Base-by-base conservation (phyloP, 495 filamentous ascomycete genomes). In the Hyaloscypha finlandica region DNA sequence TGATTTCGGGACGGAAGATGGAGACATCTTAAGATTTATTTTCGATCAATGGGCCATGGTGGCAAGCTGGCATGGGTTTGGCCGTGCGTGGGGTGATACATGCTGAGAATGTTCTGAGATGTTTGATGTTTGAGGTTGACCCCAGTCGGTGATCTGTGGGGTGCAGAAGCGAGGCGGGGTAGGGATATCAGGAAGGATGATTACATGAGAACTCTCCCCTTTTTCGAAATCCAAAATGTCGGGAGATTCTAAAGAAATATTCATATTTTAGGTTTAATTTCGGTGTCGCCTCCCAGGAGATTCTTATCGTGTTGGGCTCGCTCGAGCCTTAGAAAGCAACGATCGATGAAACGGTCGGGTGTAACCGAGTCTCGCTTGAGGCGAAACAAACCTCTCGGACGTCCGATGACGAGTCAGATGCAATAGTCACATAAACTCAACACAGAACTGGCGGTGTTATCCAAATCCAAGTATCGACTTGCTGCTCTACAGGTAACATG, bases 11-110 rank as follows among this genome's bases (percentile, higher is more conserved):
- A 30, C 4, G 37, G 20, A 61, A 48, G 59, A 48, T 29, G 37
- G 37, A 25, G 1, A 1, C 33, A 42, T 61, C 59, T 42, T 42
- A 8, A 3, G 29, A 19, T 22, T 22, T 33, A 48, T 1, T 35
- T 61, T 61, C 20, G 12, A 30, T 37, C 12, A 9, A 19, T n/a
- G 30, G 31, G 11, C 19, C 31, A 30, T 30, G 35, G 42, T 12
- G 8, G n/a, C n/a, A 19, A 29, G 35, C 6, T 20, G 16, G 20
- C 19, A 25, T 25, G 25, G 25, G 25, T 4, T 48, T 25, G 20
- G 6, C 59, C 37, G 59, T 61, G 59, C 59, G 59, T 48, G 37
- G 9, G 59, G 29, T 61, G 59, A 61, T 61, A 61, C 59, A 35
- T 35, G 59, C 56, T 29, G 22, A 56, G 32, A 31, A 19, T 59